These are phyloP conservation scores for Apiotrichum sp. DNA, from an alignment of 1,284 basidiomycete species.

Conservation along the genomic window DNA sequence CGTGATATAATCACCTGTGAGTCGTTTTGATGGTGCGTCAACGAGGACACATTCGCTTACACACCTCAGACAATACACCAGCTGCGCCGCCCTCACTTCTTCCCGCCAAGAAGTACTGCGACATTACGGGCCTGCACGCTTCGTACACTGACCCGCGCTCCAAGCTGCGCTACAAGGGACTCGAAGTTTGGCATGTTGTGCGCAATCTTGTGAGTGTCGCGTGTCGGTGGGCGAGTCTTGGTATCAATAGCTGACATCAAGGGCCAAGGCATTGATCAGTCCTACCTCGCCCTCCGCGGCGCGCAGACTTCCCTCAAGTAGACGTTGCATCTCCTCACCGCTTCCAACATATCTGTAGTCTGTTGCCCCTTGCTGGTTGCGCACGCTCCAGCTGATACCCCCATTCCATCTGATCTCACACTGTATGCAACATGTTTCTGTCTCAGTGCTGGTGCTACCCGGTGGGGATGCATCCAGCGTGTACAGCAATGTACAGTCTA, in stretches of 20 bases:
- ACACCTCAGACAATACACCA: constrained; percentile 39
- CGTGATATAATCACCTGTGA: constrained; percentile 45
- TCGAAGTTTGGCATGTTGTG: constrained; percentile 47
- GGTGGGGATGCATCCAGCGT: constrained; percentile 2
- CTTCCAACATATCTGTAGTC: no score
- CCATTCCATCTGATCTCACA: neutral
- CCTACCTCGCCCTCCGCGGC: constrained; percentile 41
- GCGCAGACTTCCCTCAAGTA: constrained; percentile 45
- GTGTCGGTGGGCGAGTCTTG: neutral
- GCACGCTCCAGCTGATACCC: neutral
- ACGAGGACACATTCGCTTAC: neutral
- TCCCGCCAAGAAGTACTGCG: constrained; percentile 51
- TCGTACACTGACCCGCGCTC: constrained; percentile 48
- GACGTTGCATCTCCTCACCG: neutral
- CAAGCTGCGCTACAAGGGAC: constrained; percentile 45
- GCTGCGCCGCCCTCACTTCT: constrained; percentile 44
- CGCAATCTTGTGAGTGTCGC: constrained; percentile 39
- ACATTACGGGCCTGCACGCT: constrained; percentile 50
- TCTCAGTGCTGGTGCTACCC: neutral
- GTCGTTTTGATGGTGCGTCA: constrained; percentile 5
- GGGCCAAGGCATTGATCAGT: constrained; percentile 46
- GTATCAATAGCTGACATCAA: constrained; percentile 26
- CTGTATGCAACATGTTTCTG: constrained; percentile 1
- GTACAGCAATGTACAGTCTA: constrained; percentile 5
- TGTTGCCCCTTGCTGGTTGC: no score